Evolutionary conservation across 1,284 basidiomycete species (phyloP).

Genomic region (Microbotryum violaceum): DNA sequence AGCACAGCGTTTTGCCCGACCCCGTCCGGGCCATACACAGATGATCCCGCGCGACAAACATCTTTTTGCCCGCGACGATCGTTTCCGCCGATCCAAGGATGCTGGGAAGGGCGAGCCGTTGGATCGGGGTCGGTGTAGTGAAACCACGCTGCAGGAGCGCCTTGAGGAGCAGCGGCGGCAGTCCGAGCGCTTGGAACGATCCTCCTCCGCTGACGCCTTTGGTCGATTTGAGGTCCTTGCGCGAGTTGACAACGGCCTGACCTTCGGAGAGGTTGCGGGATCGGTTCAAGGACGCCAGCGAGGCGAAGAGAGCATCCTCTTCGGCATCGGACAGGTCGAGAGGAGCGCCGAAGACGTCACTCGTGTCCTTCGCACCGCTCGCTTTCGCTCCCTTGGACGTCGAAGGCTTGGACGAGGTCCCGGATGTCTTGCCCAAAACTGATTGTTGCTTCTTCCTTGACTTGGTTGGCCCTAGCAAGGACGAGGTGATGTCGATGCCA

Average conservation of each 20-base stretch:
- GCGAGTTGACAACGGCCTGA: conserved; percentile 25
- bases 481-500: conserved; percentile 19
- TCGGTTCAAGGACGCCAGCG: conserved; percentile 23
- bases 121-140: conserved; percentile 92
- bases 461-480: conserved; percentile 3
- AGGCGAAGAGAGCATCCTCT: conserved; percentile 27
- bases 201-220: conserved; percentile 35
- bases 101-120: conserved; percentile 79
- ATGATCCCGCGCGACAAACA: conserved; percentile 64
- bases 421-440: background rate
- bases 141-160: conserved; percentile 88
- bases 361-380: background rate
- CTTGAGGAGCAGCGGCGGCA: conserved; percentile 73
- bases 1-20: conserved; percentile 95
- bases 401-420: background rate
- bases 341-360: conserved; percentile 1
- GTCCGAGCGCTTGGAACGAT: conserved; percentile 50
- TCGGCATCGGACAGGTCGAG: conserved; percentile 10
- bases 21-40: conserved; percentile 98
- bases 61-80: conserved; percentile 28
- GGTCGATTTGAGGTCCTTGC: conserved; percentile 26
- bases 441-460: background rate
- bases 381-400: background rate
- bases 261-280: conserved; percentile 33
- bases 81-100: conserved; percentile 55